Evolutionary conservation across 805 yeast species (phyloP), one percentile per base, ranked within the genome.

Genomic region (Candida maesae): DNA sequence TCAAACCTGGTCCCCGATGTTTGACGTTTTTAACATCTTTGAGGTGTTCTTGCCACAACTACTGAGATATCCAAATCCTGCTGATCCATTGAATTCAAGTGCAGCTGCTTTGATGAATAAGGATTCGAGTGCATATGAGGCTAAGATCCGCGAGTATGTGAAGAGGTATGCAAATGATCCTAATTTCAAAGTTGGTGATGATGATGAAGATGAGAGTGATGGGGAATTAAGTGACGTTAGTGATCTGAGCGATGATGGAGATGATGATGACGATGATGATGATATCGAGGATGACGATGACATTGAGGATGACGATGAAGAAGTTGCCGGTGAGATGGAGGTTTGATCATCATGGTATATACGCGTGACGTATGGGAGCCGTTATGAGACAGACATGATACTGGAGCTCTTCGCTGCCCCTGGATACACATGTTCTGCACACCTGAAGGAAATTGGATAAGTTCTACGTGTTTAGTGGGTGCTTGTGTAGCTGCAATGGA

Each of bases 1-100:
- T 61, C 96, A 91, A 59, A 88, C 98, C 1, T 91, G 99, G 99
- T 85, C 95, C 31, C 98, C 99, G 2, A 85, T 91, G 88, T 91
- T 89, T 68, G 97, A 93, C 41, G 74, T 93, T 50, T 70, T 81
- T 50, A 93, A 93, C 60, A 85, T 91, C 19, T 87, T 93, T 60
- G 98, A 91, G 56, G 82, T 87, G 59, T 93, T 91, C 66, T 67
- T 91, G 45, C 99, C 99, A 6, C 98, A 95, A 54, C 67, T 91
- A 43, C 68, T 91, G 47, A 76, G 90, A 41, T 93, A 91, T 57
- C 97, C 98, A 15, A 91, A 91, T 57, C 91, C 98, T 2, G 71
- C 91, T 12, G 99, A 91, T 61, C 99, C 99, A 1, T 71, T 91
- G 47, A 91, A 91, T 56, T 81, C 89, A 10, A 93, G 85, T 45